Evolutionary conservation across 2,329 filamentous ascomycete species (phyloP), one percentile per base, ranked within the genome.

Genomic region (Emydomyces testavorans): DNA sequence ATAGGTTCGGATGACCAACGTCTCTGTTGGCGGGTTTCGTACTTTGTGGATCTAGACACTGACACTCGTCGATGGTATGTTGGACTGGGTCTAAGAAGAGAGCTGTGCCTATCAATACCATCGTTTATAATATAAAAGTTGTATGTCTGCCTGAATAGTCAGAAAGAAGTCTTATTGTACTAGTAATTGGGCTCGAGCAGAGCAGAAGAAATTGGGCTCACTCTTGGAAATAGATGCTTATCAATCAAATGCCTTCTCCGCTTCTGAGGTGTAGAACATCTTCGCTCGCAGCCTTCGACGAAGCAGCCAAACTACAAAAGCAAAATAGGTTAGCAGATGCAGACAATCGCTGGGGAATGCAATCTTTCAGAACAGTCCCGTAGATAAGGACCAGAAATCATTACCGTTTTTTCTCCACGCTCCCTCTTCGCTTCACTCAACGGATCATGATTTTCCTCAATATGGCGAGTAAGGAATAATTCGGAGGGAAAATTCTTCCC

Each of bases 361-460:
- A n/a, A n/a, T n/a, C n/a, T n/a, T n/a, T n/a, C n/a, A n/a, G n/a
- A n/a, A n/a, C 11, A 15, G 8, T 24, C 11, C 13, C 1, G 21
- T 39, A 26, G 8, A 11, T 5, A 36, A 31, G 29, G 26, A 3
- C 24, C 20, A 24, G 38, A 24, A 21, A 31, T 1, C 3, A 21
- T 39, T 37, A 90, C 85, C 29, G 84, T 95, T 59, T 87, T 89
- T 61, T 94, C 88, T 36, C 89, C 92, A 57, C 79, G 78, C 45
- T 87, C 87, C 56, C 80, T 78, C 60, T 74, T 78, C 8, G 85
- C 76, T 42, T 78, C 80, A 32, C 78, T 73, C 51, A 96, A 75
- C 6, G 87, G 78, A 66, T 98, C 88, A 65, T 96, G 92, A 55
- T 82, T 85, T 65, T 96, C 92, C 56, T 89, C 80, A 54, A 94